Percentiles rank a stretch among this genome's conserved stretches.
These are phyloP conservation scores for Solanum chmielewskii DNA, from an alignment of 257 asterid species.

Conservation along the genomic window DNA sequence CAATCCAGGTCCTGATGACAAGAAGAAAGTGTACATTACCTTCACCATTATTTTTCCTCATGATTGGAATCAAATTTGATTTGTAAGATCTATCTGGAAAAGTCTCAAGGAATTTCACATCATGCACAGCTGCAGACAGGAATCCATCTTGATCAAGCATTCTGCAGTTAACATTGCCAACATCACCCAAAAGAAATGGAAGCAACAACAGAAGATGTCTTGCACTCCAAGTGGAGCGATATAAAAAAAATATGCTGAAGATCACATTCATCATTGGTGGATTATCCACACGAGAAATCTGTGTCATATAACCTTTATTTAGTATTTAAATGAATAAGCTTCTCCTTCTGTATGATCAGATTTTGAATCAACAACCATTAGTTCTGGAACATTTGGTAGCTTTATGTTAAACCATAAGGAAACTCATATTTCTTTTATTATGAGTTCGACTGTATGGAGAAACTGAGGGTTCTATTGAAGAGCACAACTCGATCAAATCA, in stretches of 20 bases:
- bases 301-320: neutral
- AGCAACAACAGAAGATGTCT: neutral
- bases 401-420: neutral
- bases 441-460: neutral
- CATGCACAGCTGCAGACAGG: slow-evolving; percentile 82
- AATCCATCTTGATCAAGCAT: slow-evolving; percentile 91
- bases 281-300: neutral
- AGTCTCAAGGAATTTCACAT: slow-evolving; percentile 60
- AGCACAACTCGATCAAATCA: neutral
- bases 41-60: slow-evolving; percentile 80
- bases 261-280: neutral
- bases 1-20: neutral
- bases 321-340: neutral
- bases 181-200: neutral
- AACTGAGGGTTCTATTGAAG: neutral
- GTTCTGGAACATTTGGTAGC: neutral
- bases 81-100: slow-evolving; percentile 85
- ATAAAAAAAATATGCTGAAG: neutral
- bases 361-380: neutral
- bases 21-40: slow-evolving; percentile 26
- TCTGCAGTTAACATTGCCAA: slow-evolving; percentile 20
- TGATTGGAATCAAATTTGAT: slow-evolving; percentile 72
- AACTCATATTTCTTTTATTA: neutral
- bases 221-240: neutral
- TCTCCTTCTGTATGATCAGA: neutral